These are phyloP conservation scores for Pugionium cornutum DNA, from an alignment of 345 rosid species.

Conservation along the genomic window DNA sequence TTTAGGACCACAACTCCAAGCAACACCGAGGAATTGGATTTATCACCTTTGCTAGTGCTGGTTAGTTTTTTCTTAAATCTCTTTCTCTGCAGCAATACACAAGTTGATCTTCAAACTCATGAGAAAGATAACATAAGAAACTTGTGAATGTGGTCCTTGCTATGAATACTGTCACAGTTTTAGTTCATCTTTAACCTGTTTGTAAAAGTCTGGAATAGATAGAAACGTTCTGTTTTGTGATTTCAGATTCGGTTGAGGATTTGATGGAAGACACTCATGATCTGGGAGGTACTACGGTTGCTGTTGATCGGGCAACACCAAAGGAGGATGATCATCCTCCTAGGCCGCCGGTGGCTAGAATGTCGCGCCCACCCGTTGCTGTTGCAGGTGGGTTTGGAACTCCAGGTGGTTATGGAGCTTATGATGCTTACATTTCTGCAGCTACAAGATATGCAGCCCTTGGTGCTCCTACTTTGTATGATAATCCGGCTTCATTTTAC, in stretches of 20 bases:
- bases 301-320: constrained; percentile 97
- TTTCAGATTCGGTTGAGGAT: constrained; percentile 80
- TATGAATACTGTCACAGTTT: constrained; percentile 3
- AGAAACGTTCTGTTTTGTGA: constrained; percentile 1
- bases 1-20: constrained; percentile 83
- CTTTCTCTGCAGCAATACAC: background rate
- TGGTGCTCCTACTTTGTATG: constrained; percentile 94
- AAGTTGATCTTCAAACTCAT: background rate
- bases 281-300: constrained; percentile 82
- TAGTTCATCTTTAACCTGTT: background rate
- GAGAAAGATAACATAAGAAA: constrained; percentile 8
- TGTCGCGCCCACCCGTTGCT: constrained; percentile 41
- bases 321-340: constrained; percentile 83
- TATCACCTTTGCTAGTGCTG: constrained; percentile 82
- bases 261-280: constrained; percentile 94
- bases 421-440: constrained; percentile 94
- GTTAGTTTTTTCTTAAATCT: constrained; percentile 44
- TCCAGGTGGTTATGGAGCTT: constrained; percentile 93
- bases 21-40: constrained; percentile 96
- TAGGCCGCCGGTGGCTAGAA: constrained; percentile 61
- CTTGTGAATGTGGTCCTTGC: background rate
- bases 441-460: constrained; percentile 95
- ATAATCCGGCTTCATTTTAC: constrained; percentile 70
- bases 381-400: constrained; percentile 64
- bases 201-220: background rate